Percentiles rank a stretch among this genome's conserved stretches.
Evolutionary conservation across 2,329 filamentous ascomycete species (phyloP).

Genomic region (Penicillium sp.): DNA sequence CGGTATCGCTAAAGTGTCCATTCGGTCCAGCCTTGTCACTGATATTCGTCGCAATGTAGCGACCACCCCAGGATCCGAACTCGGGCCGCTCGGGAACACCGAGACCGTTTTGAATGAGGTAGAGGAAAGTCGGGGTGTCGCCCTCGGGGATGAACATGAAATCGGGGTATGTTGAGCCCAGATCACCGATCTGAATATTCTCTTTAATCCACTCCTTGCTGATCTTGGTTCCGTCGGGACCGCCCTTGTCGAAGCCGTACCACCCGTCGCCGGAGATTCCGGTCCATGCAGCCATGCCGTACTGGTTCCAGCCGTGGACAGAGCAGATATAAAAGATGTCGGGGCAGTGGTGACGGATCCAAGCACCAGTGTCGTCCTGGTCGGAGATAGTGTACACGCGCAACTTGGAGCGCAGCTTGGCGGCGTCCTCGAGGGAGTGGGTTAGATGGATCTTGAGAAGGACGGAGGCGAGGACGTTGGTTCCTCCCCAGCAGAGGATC

Average conservation of each 20-base stretch:
- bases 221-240: constrained; percentile 57
- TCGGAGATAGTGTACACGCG: constrained; percentile 64
- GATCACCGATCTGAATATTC: constrained; percentile 60
- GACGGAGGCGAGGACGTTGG: constrained; percentile 59
- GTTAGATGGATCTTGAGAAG: constrained; percentile 44
- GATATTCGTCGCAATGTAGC: constrained; percentile 39
- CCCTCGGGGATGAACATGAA: constrained; percentile 60
- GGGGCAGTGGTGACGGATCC: constrained; percentile 62
- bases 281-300: constrained; percentile 61
- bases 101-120: constrained; percentile 52
- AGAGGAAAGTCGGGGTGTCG: constrained; percentile 53
- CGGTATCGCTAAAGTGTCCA: constrained; percentile 41
- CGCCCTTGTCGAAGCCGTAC: constrained; percentile 56
- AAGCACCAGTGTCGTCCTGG: constrained; percentile 63
- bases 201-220: constrained; percentile 59
- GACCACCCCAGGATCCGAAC: constrained; percentile 53
- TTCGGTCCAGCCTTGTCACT: constrained; percentile 28
- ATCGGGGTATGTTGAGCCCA: constrained; percentile 56
- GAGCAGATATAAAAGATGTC: constrained; percentile 63
- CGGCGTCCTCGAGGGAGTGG: constrained; percentile 37
- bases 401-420: constrained; percentile 50
- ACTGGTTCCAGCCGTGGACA: constrained; percentile 63
- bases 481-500: constrained; percentile 61
- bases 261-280: constrained; percentile 60
- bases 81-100: constrained; percentile 46